A percentile compares a stretch with the other conserved stretches of the same genome.
Evolutionary conservation across 176 grass and related monocot genomes (phyloP).

Genomic region (Triticum turgidum): DNA sequence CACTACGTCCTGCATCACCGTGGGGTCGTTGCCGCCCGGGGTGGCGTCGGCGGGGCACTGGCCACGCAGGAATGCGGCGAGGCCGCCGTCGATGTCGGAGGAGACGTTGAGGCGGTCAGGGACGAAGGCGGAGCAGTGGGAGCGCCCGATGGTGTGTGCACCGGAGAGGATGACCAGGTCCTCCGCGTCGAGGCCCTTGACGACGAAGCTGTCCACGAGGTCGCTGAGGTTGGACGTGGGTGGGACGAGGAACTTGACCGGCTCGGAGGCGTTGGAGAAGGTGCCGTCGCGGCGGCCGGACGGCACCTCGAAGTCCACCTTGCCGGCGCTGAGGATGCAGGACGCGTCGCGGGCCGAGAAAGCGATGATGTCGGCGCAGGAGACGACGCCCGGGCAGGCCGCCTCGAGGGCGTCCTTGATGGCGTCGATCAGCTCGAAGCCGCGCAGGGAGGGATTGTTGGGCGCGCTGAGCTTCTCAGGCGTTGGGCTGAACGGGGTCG

Average conservation of each 20-base stretch:
- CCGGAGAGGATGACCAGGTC: slow-evolving; percentile 50
- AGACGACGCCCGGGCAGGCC: slow-evolving; percentile 32
- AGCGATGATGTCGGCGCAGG: slow-evolving; percentile 49
- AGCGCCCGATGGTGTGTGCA: slow-evolving; percentile 39
- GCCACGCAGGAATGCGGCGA: neutral
- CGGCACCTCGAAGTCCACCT: slow-evolving; percentile 19
- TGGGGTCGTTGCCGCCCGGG: neutral
- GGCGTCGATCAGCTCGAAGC: neutral
- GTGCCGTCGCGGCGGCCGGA: slow-evolving; percentile 21
- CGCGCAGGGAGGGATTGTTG: neutral
- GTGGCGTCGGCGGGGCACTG: neutral
- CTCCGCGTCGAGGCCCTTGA: neutral
- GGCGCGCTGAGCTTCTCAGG: too few species aligned
- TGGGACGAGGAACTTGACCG: slow-evolving; percentile 16
- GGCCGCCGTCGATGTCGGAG: neutral
- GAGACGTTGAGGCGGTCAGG: neutral
- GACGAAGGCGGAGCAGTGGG: slow-evolving; percentile 52
- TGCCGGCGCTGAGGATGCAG: neutral
- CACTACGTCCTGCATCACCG: slow-evolving; percentile 27
- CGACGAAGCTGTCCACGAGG: slow-evolving; percentile 3
- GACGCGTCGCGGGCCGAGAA: neutral
- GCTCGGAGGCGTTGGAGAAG: slow-evolving; percentile 30
- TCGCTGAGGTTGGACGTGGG: neutral
- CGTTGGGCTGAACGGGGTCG: neutral
- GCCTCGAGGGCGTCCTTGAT: slow-evolving; percentile 24